Evolutionary conservation across 331 rosid genomes (phyloP).

Genomic region (Saraca asoca): DNA sequence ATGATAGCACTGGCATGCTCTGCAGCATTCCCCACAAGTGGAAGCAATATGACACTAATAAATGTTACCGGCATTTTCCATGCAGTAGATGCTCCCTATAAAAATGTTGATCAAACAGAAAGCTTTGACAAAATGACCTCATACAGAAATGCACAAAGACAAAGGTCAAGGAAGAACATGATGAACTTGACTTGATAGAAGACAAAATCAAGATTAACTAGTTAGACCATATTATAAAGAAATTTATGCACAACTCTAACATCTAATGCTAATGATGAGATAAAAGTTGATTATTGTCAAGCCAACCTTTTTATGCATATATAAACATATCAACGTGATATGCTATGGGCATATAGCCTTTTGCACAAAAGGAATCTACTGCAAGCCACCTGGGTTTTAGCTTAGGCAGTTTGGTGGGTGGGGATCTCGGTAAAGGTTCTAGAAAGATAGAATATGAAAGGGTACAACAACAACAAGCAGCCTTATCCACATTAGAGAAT

Average conservation of each 20-base stretch:
- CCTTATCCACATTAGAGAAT: no score
- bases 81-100: constrained; percentile 70
- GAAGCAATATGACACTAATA: constrained; percentile 82
- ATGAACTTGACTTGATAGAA: not conserved
- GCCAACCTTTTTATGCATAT: not conserved
- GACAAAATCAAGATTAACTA: constrained; percentile 10
- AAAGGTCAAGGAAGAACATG: constrained; percentile 6
- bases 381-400: no score
- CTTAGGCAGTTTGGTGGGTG: no score
- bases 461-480: no score
- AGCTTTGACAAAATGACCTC: constrained; percentile 14
- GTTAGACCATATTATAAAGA: not conserved
- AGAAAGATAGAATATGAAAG: no score
- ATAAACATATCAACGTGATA: constrained; percentile 7
- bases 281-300: not conserved
- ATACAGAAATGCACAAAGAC: constrained; percentile 18
- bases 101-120: constrained; percentile 31
- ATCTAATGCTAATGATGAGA: constrained; percentile 15
- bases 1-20: constrained; percentile 86
- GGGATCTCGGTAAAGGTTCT: no score
- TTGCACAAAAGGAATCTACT: no score
- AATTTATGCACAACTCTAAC: not conserved
- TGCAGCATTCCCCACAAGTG: constrained; percentile 84
- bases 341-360: not conserved
- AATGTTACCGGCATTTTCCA: constrained; percentile 68